A percentile compares a stretch with the other conserved stretches of the same genome.
Evolutionary conservation across 805 yeast species (phyloP).

Genomic region (Debaryomyces tyrocola): DNA sequence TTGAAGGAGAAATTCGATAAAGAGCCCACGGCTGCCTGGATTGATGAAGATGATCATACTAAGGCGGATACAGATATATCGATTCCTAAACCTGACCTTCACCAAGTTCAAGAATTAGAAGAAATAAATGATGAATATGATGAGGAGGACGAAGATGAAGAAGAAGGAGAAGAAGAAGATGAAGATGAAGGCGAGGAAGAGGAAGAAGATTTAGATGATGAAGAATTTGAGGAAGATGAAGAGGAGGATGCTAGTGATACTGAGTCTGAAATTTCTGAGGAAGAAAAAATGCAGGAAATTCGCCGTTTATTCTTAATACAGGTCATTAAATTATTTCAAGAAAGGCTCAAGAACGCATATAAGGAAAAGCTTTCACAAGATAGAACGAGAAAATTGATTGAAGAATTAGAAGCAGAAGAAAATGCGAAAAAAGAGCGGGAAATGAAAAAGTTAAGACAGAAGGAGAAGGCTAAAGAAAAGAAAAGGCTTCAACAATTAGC

Average conservation of each 20-base stretch:
- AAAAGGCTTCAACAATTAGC: conserved; percentile 61
- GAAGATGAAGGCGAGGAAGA: conserved; percentile 25
- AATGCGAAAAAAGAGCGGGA: conserved; percentile 62
- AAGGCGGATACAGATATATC: background rate
- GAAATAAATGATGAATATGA: conserved; percentile 26
- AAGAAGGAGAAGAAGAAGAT: conserved; percentile 26
- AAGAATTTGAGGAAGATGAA: conserved; percentile 43
- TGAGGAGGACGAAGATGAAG: conserved; percentile 28
- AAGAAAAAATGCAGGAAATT: conserved; percentile 71
- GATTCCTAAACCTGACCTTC: background rate
- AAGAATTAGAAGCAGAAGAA: conserved; percentile 72
- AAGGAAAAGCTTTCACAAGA: conserved; percentile 81
- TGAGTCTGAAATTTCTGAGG: conserved; percentile 46
- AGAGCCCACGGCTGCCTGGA: conserved; percentile 20
- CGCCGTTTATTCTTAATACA: conserved; percentile 77
- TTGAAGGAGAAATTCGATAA: conserved; percentile 13
- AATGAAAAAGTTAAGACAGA: conserved; percentile 61
- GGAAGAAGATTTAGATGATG: conserved; percentile 35
- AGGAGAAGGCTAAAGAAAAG: conserved; percentile 71
- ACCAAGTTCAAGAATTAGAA: conserved; percentile 15
- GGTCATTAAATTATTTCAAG: conserved; percentile 75
- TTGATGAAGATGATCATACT: conserved; percentile 18
- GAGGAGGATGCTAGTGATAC: conserved; percentile 38
- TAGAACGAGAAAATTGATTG: conserved; percentile 57
- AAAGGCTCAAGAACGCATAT: conserved; percentile 70